These are phyloP conservation scores for Phoenix dactylifera DNA, from an alignment of 176 grass and related monocot genomes.

Conservation along the genomic window DNA sequence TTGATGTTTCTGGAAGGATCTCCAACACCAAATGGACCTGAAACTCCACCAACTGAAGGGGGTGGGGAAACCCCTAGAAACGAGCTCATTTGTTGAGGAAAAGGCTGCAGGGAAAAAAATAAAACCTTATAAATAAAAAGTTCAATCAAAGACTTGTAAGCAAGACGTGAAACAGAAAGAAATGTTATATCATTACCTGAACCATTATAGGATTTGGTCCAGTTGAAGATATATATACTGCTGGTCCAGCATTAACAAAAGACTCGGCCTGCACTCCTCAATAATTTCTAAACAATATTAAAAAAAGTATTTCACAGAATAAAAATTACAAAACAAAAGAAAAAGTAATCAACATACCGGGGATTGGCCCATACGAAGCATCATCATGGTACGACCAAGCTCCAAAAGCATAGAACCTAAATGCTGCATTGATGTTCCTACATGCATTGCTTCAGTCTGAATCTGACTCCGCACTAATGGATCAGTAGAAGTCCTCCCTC, in stretches of 20 bases:
- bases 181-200: conserved; percentile 49
- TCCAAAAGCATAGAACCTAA: conserved; percentile 87
- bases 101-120: conserved; percentile 45
- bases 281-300: not conserved
- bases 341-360: conserved; percentile 48
- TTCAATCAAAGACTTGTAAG: too few relatives aligned
- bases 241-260: conserved; percentile 77
- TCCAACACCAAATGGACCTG: conserved; percentile 44
- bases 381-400: conserved; percentile 94
- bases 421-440: conserved; percentile 79
- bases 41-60: conserved; percentile 50
- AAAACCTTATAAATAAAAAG: not conserved
- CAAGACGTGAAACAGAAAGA: too few relatives aligned
- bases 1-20: conserved; percentile 44
- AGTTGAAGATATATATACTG: conserved; percentile 74
- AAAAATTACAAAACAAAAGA: conserved; percentile 5
- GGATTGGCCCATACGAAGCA: conserved; percentile 56
- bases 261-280: conserved; percentile 48
- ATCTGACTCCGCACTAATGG: conserved; percentile 49
- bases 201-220: conserved; percentile 99
- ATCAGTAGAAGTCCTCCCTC: conserved; percentile 43
- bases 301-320: too few relatives aligned
- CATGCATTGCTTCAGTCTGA: conserved; percentile 62
- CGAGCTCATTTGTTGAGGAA: conserved; percentile 47
- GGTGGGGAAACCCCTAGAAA: conserved; percentile 41